Base-by-base conservation (phyloP, 2,329 filamentous ascomycete genomes). In the Hypocreales sp. region DNA sequence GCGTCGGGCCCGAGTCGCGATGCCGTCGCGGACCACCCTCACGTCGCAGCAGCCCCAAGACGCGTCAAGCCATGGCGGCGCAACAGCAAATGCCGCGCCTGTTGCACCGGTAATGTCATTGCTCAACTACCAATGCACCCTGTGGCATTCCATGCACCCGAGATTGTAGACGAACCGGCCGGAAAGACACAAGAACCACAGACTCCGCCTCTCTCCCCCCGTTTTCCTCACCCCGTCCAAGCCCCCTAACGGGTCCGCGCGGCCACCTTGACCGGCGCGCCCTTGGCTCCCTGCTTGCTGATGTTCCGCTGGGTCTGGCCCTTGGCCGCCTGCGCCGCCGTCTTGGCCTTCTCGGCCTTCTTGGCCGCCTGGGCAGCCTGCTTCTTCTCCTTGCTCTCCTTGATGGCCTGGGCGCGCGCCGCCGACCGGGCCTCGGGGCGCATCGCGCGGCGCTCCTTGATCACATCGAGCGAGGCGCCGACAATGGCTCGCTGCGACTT, bases 331-430 rank as follows among this genome's bases (percentile, higher is more conserved):
- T 45, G 50, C 45, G 79, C 72, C 42, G 86, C 86, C 52, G 48
- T 68, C 81, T 95, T 95, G 51, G 90, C 90, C 83, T 98, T 98
- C 67, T 95, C 86, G 35, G 82, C 80, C 81, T 95, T 98, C 83
- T 95, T 98, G 60, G 74, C 76, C 58, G 74, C 80, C 62, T 82
- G 77, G 38, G 74, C 71, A 39, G 75, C 84, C 43, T 76, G 67
- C 72, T 92, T 92, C 84, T 95, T 94, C 61, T 92, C 86, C 80
- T 98, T 98, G 67, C 76, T 81, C 58, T 92, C 84, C 72, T 87
- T 87, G 68, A 95, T 86, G 60, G 90, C 87, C 48, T 76, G 68
- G 46, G 71, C 67, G 56, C 90, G 87, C 55, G 84, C 86, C 51
- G 90, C 90, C 50, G 75, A 71, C 59, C 90, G 86, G 57, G 84